phyloP scores from a whole-genome alignment of 2,329 filamentous ascomycete species.

The Amphichorda felina region DNA sequence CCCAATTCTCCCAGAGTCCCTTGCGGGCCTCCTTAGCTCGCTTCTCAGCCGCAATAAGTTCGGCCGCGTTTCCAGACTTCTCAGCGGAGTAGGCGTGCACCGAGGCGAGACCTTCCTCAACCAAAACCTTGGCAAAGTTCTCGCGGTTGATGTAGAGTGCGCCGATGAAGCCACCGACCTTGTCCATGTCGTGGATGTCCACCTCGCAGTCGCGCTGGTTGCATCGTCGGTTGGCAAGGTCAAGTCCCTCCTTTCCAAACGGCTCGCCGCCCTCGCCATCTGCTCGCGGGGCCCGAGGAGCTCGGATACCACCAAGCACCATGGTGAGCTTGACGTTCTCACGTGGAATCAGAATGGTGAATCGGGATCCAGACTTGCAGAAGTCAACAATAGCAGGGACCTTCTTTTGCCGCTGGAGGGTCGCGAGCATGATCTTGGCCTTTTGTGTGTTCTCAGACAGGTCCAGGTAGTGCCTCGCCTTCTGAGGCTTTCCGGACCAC shows the following conservation, averaged over 20 bases:
- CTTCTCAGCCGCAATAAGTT: constrained; percentile 79
- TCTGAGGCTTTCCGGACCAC: constrained; percentile 83
- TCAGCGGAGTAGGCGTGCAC: constrained; percentile 95
- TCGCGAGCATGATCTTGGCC: constrained; percentile 84
- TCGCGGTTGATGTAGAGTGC: constrained; percentile 88
- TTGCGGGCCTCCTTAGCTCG: constrained; percentile 81
- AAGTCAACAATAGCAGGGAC: constrained; percentile 92
- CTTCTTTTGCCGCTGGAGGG: constrained; percentile 81
- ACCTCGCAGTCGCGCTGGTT: constrained; percentile 95
- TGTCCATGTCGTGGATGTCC: constrained; percentile 89
- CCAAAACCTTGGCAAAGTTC: constrained; percentile 84
- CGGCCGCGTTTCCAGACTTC: constrained; percentile 79
- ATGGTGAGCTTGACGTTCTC: constrained; percentile 93
- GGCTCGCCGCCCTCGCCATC: constrained; percentile 76
- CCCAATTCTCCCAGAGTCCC: constrained; percentile 88
- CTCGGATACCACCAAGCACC: constrained; percentile 85
- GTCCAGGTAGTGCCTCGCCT: constrained; percentile 72
- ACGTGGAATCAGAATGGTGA: constrained; percentile 81
- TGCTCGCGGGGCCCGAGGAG: constrained; percentile 69
- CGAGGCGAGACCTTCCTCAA: constrained; percentile 86
- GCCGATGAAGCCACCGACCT: constrained; percentile 94
- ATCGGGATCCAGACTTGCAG: constrained; percentile 92
- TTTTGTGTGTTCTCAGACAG: constrained; percentile 90
- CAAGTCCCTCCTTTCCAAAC: constrained; percentile 88
- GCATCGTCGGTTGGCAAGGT: constrained; percentile 78